Evolutionary conservation across 305 asterid genomes (phyloP), one percentile per base, ranked within the genome.

Genomic region (Solanum hybrid): DNA sequence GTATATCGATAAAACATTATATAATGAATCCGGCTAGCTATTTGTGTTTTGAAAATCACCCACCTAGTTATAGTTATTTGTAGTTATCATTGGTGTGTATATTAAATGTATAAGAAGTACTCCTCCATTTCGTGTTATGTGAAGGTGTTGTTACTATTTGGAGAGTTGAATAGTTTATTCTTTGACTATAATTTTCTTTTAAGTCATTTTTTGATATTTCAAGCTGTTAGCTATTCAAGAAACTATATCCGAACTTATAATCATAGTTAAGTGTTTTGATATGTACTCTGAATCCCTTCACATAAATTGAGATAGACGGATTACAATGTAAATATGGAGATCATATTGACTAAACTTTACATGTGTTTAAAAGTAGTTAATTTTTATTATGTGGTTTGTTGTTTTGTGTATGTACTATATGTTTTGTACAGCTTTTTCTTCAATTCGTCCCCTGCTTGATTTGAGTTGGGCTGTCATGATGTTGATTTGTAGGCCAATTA

Each of bases 401-500:
- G 57, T 79, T 11, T n/a, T 79, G 57, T 35, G 57, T 13, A 22
- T 35, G 57, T 22, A 29, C 86, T 78, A 28, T 76, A 88, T 69
- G 6, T 71, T 77, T n/a, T 6, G 7, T 11, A 20, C 42, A 82
- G 46, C 86, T 57, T 84, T 37, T 16, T 61, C 81, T 67, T 67
- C 78, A 37, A 24, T 78, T 87, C 20, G 86, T 57, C 75, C 88
- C 46, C 33, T 85, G 76, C 13, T 57, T 85, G 34, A 57, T 85
- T 33, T 57, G 88, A 8, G 34, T 2, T 85, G 88, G 46, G 86
- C 73, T 82, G 34, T 57, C 22, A 87, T 73, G 36, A 22, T 86
- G 88, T 51, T 89, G 37, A 85, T 89, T 90, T 91, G 93, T 89
- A 97, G 99, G 94, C 89, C 95, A 64, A 87, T 91, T 9, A 93